Conservation (phyloP, 768 basidiomycete genomes). For the Lactifluus pinguis region DNA sequence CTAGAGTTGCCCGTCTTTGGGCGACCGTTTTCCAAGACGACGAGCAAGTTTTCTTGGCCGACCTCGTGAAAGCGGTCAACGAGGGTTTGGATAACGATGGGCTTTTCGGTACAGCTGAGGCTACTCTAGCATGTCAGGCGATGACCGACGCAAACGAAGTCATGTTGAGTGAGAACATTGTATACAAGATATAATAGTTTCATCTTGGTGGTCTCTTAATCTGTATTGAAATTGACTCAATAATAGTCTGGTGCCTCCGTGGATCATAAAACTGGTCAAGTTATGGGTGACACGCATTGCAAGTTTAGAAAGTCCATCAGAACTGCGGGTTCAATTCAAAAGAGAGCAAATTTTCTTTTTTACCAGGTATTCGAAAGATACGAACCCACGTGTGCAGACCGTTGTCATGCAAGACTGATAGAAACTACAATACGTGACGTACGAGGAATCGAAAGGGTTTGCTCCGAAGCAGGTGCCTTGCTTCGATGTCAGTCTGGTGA, state of each 20-base stretch:
- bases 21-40: conserved; percentile 59
- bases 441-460: neutral
- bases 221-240: neutral
- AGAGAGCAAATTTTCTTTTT: neutral
- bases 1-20: conserved; percentile 65
- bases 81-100: conserved; percentile 56
- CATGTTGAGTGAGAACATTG: conserved; percentile 79
- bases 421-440: neutral
- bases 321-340: neutral
- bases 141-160: conserved; percentile 80
- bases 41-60: conserved; percentile 63
- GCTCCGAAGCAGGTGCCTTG: neutral
- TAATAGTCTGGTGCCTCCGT: neutral
- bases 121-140: conserved; percentile 53
- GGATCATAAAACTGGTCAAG: neutral
- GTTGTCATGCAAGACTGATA: neutral
- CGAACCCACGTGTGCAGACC: neutral
- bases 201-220: neutral
- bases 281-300: neutral
- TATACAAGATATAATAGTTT: conserved; percentile 64
- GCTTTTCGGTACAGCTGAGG: conserved; percentile 78
- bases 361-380: neutral
- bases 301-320: neutral
- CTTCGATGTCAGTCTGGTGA: neutral
- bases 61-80: conserved; percentile 69